Evolutionary conservation across 1,284 basidiomycete species (phyloP).

Genomic region (Rhodofomes roseus): DNA sequence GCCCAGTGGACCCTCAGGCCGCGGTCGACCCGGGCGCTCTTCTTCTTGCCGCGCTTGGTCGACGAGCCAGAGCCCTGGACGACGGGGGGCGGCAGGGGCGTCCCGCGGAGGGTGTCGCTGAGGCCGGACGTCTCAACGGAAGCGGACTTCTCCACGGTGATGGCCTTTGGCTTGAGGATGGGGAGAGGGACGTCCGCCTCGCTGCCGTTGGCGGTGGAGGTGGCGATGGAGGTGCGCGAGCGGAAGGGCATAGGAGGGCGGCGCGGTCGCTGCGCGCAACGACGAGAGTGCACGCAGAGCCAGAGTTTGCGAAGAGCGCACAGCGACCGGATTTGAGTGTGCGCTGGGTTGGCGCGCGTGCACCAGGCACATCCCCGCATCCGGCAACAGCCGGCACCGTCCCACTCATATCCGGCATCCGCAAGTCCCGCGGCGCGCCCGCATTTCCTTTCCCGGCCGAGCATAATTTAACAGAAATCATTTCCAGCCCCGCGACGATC

Average conservation of each 20-base stretch:
- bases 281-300: background rate
- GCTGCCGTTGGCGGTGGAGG: slow-evolving; percentile 12
- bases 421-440: background rate
- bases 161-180: background rate
- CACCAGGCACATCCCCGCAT: background rate
- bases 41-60: slow-evolving; percentile 16
- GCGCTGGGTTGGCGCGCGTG: too few species aligned
- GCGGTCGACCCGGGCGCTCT: slow-evolving; percentile 34
- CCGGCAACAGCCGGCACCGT: background rate
- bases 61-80: slow-evolving; percentile 11
- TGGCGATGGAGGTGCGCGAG: slow-evolving; percentile 18
- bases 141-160: slow-evolving; percentile 4
- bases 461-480: background rate
- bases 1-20: slow-evolving; percentile 39
- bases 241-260: slow-evolving; percentile 14
- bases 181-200: slow-evolving; percentile 4
- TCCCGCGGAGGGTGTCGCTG: slow-evolving; percentile 3
- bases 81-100: slow-evolving; percentile 18
- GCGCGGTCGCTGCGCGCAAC: slow-evolving; percentile 8
- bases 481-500: background rate
- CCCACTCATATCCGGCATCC: background rate
- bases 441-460: background rate
- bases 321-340: background rate
- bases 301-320: background rate
- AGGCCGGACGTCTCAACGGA: slow-evolving; percentile 5